Conservation (phyloP, 78 protist species). For the Dictyostelium capitatum region DNA sequence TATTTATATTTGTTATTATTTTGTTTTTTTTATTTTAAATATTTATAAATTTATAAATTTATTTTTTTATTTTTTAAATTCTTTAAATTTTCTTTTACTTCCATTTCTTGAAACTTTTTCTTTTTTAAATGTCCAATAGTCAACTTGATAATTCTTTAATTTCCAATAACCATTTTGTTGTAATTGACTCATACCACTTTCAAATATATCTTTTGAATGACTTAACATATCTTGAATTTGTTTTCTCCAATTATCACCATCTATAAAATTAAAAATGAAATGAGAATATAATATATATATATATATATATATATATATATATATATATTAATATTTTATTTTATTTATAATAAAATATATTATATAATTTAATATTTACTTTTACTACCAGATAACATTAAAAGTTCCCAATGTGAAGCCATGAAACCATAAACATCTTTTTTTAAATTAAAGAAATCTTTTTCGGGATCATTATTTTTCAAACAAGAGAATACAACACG, state of each 20-base stretch:
- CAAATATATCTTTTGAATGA: constrained; percentile 50
- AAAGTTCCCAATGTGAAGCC: constrained; percentile 42
- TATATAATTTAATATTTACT: not conserved
- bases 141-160: not conserved
- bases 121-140: not conserved
- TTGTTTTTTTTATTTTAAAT: no score
- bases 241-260: constrained; percentile 67
- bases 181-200: constrained; percentile 53
- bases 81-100: not conserved
- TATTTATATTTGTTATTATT: no score
- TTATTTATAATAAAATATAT: not conserved
- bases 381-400: constrained; percentile 1
- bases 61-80: not conserved
- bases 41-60: no score
- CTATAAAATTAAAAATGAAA: not conserved
- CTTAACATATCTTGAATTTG: constrained; percentile 80
- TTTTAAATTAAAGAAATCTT: constrained; percentile 64
- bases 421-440: constrained; percentile 58
- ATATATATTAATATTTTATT: not conserved
- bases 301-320: no score
- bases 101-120: constrained; percentile 4
- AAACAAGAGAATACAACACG: constrained; percentile 53
- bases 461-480: constrained; percentile 3
- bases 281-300: not conserved
- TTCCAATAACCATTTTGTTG: constrained; percentile 72